Conservation (phyloP, 2,329 filamentous ascomycete genomes). For the Niveomyces coronatus region DNA sequence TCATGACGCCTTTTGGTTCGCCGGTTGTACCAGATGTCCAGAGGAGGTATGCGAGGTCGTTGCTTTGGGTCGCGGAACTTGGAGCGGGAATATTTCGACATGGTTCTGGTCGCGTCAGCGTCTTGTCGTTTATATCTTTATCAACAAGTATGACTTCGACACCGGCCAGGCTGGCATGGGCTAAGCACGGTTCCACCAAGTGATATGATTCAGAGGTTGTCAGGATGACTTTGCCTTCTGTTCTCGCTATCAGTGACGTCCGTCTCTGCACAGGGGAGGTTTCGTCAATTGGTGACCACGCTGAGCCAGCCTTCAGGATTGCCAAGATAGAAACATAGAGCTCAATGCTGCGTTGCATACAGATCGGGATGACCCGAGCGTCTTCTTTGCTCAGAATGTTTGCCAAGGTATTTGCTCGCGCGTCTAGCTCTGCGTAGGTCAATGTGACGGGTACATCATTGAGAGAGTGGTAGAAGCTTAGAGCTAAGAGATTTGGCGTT, state of each 20-base stretch:
- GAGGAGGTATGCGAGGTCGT: constrained; percentile 25
- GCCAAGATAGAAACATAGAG: constrained; percentile 30
- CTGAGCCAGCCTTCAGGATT: constrained; percentile 30
- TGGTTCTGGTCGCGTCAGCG: constrained; percentile 5
- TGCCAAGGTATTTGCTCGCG: constrained; percentile 22
- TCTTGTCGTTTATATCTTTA: constrained; percentile 13
- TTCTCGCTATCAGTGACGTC: constrained; percentile 27
- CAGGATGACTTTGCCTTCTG: constrained; percentile 14
- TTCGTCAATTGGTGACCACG: constrained; percentile 30
- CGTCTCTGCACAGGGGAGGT: constrained; percentile 26
- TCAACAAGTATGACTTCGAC: constrained; percentile 21
- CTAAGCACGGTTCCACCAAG: constrained; percentile 15
- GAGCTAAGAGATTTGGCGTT: constrained; percentile 12
- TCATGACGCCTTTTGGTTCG: constrained; percentile 27
- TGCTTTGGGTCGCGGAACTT: neutral
- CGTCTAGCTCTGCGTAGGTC: constrained; percentile 26
- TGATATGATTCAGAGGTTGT: constrained; percentile 12
- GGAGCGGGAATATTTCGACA: constrained; percentile 10
- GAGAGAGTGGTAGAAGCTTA: constrained; percentile 14
- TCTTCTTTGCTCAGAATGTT: constrained; percentile 17
- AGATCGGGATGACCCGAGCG: constrained; percentile 24
- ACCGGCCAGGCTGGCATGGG: constrained; percentile 17
- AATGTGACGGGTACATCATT: constrained; percentile 17
- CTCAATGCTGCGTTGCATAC: constrained; percentile 27
- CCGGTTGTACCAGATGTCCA: constrained; percentile 28